These are phyloP conservation scores for Coniella lustricola DNA, from an alignment of 2,329 filamentous ascomycete genomes.

Conservation along the genomic window DNA sequence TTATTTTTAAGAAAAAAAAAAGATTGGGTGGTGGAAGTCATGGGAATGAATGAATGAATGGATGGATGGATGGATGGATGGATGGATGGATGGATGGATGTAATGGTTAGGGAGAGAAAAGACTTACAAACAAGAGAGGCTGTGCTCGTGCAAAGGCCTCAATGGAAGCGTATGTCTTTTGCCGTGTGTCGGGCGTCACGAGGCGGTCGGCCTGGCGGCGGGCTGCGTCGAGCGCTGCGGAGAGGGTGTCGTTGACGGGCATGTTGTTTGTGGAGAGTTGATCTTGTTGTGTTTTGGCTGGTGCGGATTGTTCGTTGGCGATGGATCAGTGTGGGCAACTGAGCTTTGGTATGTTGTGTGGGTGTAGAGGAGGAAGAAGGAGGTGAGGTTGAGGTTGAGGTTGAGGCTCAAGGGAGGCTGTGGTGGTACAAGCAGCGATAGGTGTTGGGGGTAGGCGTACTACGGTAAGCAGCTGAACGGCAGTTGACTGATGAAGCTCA, in stretches of 20 bases:
- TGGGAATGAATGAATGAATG: not conserved
- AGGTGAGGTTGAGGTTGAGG: no score
- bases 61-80: not conserved
- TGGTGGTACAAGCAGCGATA: no score
- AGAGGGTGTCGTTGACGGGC: constrained; percentile 28
- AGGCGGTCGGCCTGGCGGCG: constrained; percentile 41
- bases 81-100: not conserved
- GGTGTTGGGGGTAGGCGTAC: no score
- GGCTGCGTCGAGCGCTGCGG: constrained; percentile 32
- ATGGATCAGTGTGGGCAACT: no score
- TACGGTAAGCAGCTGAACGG: no score
- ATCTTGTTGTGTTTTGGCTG: no score
- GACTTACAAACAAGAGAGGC: constrained; percentile 61
- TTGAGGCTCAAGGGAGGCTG: no score
- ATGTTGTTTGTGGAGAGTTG: constrained; percentile 12
- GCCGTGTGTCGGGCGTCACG: constrained; percentile 55
- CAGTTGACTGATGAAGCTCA: no score
- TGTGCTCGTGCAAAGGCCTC: constrained; percentile 53
- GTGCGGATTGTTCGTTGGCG: no score
- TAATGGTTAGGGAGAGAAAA: not conserved
- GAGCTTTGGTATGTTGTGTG: no score
- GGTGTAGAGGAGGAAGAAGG: no score
- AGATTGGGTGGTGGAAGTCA: not conserved
- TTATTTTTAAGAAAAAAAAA: no score
- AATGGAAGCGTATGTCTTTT: constrained; percentile 46